Evolutionary conservation across 2,329 filamentous ascomycete genomes (phyloP).

Genomic region (Neopestalotiopsis sp.): DNA sequence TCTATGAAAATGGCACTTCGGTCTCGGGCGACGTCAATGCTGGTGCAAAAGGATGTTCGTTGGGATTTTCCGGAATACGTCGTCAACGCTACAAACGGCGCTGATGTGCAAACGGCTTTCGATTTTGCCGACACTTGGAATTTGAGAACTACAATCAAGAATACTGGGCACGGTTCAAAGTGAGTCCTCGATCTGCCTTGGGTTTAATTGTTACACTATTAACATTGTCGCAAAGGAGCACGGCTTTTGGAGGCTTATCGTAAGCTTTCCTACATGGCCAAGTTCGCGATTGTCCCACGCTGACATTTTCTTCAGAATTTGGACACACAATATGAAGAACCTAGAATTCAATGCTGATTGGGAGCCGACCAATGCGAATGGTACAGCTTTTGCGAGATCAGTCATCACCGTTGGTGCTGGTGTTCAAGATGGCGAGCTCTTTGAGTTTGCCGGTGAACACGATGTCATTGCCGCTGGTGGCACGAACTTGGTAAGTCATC

Average conservation of each 20-base stretch:
- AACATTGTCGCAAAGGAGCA: slow-evolving; percentile 22
- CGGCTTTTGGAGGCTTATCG: not conserved
- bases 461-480: not conserved
- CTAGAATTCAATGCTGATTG: not conserved
- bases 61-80: slow-evolving; percentile 44
- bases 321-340: not conserved
- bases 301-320: not conserved
- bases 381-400: not conserved
- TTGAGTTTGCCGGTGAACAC: not conserved
- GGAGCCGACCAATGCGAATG: too few relatives aligned
- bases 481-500: not conserved
- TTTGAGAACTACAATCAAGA: slow-evolving; percentile 46
- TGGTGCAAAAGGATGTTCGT: slow-evolving; percentile 32
- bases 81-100: slow-evolving; percentile 41
- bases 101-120: slow-evolving; percentile 43
- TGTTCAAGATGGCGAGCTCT: not conserved
- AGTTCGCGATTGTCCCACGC: not conserved
- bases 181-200: slow-evolving; percentile 33
- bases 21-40: not conserved
- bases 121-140: slow-evolving; percentile 45
- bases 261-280: not conserved
- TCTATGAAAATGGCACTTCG: not conserved
- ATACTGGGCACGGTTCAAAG: slow-evolving; percentile 52
- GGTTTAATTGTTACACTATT: not conserved
- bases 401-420: not conserved